These are phyloP conservation scores for Ceriops tagal DNA, from an alignment of 345 rosid genomes.

Conservation along the genomic window DNA sequence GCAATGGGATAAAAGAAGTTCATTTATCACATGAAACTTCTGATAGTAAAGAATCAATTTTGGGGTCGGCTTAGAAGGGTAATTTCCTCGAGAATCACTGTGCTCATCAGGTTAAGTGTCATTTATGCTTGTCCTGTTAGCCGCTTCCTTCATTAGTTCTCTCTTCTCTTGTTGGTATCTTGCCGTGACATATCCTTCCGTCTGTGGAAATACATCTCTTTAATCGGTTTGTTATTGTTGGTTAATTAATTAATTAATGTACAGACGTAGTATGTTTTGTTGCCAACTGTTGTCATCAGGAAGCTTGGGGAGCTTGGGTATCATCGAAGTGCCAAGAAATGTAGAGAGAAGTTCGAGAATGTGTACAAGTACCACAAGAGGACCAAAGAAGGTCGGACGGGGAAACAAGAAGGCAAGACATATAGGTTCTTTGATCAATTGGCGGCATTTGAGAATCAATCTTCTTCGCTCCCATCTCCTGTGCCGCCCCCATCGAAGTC, in stretches of 20 bases:
- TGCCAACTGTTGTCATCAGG: neutral
- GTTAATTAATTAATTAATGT: neutral
- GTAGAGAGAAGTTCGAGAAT: constrained; percentile 2
- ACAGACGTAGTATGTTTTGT: neutral
- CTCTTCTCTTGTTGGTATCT: neutral
- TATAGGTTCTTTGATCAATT: neutral
- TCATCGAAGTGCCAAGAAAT: constrained; percentile 2
- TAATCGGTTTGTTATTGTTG: constrained; percentile 10
- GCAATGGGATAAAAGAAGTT: neutral
- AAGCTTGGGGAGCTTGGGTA: neutral
- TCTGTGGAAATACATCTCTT: neutral
- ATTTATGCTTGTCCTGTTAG: constrained; percentile 4
- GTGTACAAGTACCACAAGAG: neutral
- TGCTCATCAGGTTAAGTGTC: neutral
- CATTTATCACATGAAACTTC: neutral
- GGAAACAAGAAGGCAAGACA: neutral
- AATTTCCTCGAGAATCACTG: neutral
- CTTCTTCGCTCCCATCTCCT: neutral
- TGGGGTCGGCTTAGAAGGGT: neutral
- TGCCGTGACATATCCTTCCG: neutral
- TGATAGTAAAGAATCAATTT: neutral
- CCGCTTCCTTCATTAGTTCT: neutral
- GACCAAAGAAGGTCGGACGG: constrained; percentile 1
- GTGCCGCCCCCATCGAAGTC: neutral
- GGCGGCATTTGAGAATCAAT: neutral